Percentiles rank a stretch among this genome's conserved stretches.
phyloP scores from a whole-genome alignment of 192 early-diverging fungal genomes.

The Chytriomyces sp. region DNA sequence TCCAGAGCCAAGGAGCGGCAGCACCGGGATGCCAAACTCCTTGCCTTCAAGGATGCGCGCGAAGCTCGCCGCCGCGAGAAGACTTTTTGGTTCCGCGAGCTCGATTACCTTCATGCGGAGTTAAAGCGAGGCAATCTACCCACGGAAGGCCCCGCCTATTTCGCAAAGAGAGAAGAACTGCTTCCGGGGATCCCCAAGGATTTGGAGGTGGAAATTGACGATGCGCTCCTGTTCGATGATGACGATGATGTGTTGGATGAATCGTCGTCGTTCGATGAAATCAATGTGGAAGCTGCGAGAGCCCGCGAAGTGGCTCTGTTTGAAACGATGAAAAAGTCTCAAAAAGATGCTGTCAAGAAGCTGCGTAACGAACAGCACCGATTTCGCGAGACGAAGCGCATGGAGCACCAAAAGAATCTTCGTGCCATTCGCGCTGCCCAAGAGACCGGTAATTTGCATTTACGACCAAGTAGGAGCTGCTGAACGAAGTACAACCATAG shows the following conservation, averaged over 20 bases:
- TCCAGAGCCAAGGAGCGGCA: background rate
- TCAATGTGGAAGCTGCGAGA: constrained; percentile 23
- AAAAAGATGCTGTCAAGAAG: constrained; percentile 21
- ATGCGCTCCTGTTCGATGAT: constrained; percentile 15
- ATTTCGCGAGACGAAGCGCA: constrained; percentile 2
- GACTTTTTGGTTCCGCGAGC: constrained; percentile 28
- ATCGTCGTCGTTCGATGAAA: constrained; percentile 4
- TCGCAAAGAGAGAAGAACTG: constrained; percentile 13
- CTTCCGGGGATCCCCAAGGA: constrained; percentile 16
- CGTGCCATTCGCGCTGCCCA: constrained; percentile 19
- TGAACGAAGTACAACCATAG: constrained; percentile 6
- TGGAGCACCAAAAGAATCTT: constrained; percentile 15
- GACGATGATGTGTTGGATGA: background rate
- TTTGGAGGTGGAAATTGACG: constrained; percentile 3
- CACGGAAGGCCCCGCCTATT: constrained; percentile 6
- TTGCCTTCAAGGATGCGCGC: constrained; percentile 4
- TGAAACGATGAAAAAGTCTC: constrained; percentile 26
- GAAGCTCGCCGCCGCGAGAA: constrained; percentile 28
- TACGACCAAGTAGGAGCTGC: background rate
- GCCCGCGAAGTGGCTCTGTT: constrained; percentile 24
- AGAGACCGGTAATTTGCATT: constrained; percentile 18
- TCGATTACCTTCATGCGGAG: constrained; percentile 6
- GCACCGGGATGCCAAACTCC: constrained; percentile 12
- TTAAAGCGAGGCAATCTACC: background rate
- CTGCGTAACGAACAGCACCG: constrained; percentile 20